Percentiles rank a stretch among this genome's conserved stretches.
Conservation (phyloP, 1,284 basidiomycete genomes). For the Moesziomyces antarcticus region DNA sequence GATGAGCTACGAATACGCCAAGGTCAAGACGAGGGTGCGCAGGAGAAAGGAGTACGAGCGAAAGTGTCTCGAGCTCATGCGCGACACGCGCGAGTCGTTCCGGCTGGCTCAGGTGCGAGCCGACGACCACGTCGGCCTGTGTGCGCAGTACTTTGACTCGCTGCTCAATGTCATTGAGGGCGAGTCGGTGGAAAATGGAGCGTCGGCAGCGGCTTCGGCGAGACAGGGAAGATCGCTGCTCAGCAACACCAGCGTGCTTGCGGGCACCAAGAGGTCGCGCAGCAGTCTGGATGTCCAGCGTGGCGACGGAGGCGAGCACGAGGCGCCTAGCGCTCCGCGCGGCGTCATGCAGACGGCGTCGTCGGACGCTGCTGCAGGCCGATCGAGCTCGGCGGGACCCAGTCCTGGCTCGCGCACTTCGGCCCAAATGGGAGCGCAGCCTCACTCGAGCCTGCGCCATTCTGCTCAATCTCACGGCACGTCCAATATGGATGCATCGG, state of each 20-base stretch:
- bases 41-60: slow-evolving; percentile 51
- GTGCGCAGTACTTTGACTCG: slow-evolving; percentile 46
- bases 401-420: slow-evolving; percentile 1
- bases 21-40: slow-evolving; percentile 35
- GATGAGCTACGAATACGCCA: slow-evolving; percentile 30
- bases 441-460: neutral
- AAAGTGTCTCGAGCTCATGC: slow-evolving; percentile 42
- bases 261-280: slow-evolving; percentile 34
- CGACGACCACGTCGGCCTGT: slow-evolving; percentile 45
- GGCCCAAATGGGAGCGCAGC: neutral
- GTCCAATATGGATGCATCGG: slow-evolving; percentile 32
- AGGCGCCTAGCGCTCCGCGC: slow-evolving; percentile 3
- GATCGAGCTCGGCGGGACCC: slow-evolving; percentile 17
- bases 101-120: slow-evolving; percentile 20
- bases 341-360: slow-evolving; percentile 9
- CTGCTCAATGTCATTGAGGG: slow-evolving; percentile 46
- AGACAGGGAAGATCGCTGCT: slow-evolving; percentile 18
- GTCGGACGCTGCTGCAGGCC: neutral
- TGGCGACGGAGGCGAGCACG: neutral
- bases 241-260: slow-evolving; percentile 15
- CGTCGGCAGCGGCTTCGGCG: neutral
- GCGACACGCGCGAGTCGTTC: slow-evolving; percentile 41
- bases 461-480: slow-evolving; percentile 1
- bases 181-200: slow-evolving; percentile 4
- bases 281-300: slow-evolving; percentile 18